Base-by-base conservation (phyloP, 2,329 filamentous ascomycete species). In the Microthyrium microscopicum region DNA sequence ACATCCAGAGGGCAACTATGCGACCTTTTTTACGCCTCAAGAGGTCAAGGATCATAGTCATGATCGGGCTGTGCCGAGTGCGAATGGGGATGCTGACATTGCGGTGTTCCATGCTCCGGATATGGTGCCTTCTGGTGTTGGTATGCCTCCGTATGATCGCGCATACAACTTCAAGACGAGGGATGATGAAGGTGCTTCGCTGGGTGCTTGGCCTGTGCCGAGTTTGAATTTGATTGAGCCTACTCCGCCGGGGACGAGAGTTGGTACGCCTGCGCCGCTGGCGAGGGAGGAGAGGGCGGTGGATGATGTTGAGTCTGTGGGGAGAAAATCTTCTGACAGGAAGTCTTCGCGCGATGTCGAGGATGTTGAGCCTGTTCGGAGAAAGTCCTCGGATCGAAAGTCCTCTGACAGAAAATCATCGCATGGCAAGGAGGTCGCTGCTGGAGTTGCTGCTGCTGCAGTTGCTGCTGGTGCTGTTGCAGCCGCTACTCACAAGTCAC, bases 181-280 rank as follows among this genome's bases (percentile, higher is more conserved):
- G 44, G 45, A 54, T 48, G 51, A 63, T 37, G 54, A 57, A 13
- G 11, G 39, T 40, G n/a, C 36, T 39, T 8, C 34, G 31, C 24
- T 35, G 13, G 16, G 18, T 5, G 57, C 56, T 12, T 64, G 57
- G 52, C 49, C 53, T 13, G 61, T 73, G 15, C 68, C 68, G 8
- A 50, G 45, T n/a, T 53, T 74, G 12, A 68, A 64, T 27, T 51
- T 73, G 17, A 68, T 71, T 34, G 60, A 66, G 29, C 65, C 70
- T 3, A 73, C 69, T 5, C 70, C 70, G 15, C 64, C 64, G 7
- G 60, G 57, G 15, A 68, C 64, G 38, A 43, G 51, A 37, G 57
- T 54, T 17, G 19, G 15, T 17, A 8, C 30, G 8, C 5, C 44
- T 48, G 25, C 51, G 49, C 22, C n/a, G n/a, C n/a, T n/a, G n/a